Conservation (phyloP, 169 alveolate species). For the Plasmodium knowlesi region DNA sequence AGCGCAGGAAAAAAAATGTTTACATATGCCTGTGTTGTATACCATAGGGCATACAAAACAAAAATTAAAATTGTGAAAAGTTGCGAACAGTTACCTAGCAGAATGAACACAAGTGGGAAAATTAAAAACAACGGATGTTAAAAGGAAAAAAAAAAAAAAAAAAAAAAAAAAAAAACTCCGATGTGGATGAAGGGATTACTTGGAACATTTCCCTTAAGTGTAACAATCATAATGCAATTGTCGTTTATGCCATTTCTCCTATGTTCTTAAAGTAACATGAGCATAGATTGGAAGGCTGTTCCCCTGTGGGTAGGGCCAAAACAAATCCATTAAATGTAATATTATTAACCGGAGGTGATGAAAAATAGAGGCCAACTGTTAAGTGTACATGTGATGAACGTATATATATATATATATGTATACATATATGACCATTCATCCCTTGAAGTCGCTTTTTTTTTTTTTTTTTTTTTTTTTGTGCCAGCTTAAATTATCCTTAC, state of each 20-base stretch:
- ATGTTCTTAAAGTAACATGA: not conserved
- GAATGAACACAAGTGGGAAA: not conserved
- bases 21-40: not conserved
- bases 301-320: not conserved
- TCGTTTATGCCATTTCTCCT: not conserved
- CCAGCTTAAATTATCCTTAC: not conserved
- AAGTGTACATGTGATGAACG: not conserved
- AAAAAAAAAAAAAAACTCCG: not conserved
- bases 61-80: not conserved
- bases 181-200: not conserved
- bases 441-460: not conserved
- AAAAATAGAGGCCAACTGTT: not conserved
- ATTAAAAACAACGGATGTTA: not conserved
- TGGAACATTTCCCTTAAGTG: not conserved
- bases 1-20: not conserved
- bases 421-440: not conserved
- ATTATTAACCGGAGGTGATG: not conserved
- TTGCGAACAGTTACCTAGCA: not conserved
- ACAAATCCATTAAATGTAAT: not conserved
- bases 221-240: not conserved
- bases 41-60: not conserved
- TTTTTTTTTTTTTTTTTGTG: not conserved
- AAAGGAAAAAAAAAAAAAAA: not conserved
- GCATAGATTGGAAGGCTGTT: not conserved
- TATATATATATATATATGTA: too few species aligned